Conservation (phyloP, 2,329 filamentous ascomycete species). For the Botrytis pseudocinerea region DNA sequence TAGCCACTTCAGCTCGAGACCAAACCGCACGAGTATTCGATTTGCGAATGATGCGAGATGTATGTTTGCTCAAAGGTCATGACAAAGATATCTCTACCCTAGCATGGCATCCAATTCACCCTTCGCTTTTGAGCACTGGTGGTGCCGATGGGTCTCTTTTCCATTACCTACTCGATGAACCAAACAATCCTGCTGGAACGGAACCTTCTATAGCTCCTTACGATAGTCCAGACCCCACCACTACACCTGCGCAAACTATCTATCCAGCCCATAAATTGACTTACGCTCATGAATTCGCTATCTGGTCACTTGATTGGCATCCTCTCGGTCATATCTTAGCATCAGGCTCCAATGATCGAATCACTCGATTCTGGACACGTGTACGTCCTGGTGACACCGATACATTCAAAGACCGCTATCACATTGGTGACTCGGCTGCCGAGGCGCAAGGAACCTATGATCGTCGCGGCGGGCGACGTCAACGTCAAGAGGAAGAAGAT, state of each 20-base stretch:
- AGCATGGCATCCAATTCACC: constrained; percentile 90
- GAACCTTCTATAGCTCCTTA: constrained; percentile 76
- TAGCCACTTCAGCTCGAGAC: constrained; percentile 91
- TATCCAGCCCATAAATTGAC: constrained; percentile 85
- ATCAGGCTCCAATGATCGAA: constrained; percentile 93
- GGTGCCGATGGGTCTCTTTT: constrained; percentile 86
- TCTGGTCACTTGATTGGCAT: constrained; percentile 98
- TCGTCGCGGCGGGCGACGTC: constrained; percentile 71
- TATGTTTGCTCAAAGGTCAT: constrained; percentile 88
- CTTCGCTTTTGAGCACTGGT: constrained; percentile 84
- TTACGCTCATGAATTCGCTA: constrained; percentile 89
- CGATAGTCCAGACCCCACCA: constrained; percentile 76
- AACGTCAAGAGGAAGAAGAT: constrained; percentile 89
- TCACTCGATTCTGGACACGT: constrained; percentile 95
- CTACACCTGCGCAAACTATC: constrained; percentile 84
- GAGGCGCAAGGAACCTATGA: constrained; percentile 96
- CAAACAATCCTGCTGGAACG: constrained; percentile 76
- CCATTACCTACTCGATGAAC: constrained; percentile 95
- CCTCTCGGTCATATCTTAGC: constrained; percentile 93
- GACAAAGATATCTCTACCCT: constrained; percentile 95
- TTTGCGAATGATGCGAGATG: constrained; percentile 96
- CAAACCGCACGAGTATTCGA: constrained; percentile 93
- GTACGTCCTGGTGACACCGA: constrained; percentile 84
- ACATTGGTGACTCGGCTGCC: constrained; percentile 90
- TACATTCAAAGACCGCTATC: constrained; percentile 86